Evolutionary conservation across 768 basidiomycete species (phyloP), one percentile per base, ranked within the genome.

Genomic region (Hericium coralloides): DNA sequence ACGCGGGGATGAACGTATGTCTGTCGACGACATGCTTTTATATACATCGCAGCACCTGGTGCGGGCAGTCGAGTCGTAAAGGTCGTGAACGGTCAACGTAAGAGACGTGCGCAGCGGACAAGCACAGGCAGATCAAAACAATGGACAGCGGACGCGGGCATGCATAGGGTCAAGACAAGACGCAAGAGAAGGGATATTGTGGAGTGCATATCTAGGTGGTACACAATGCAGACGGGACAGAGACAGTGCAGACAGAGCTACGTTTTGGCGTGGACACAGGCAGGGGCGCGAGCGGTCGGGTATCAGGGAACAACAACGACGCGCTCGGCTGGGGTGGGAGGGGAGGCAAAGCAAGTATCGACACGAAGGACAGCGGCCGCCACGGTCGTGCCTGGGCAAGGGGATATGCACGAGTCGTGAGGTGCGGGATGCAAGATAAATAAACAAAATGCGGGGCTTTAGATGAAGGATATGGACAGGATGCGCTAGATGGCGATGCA

Each of bases 171-270:
- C 69, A 67, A 72, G 68, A 65, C 63, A 56, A 22, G 57, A 60
- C 59, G n/a, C n/a, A n/a, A 55, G 59, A 53, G 58, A 58, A 67
- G 62, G 70, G 23, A 17, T 37, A 57, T 65, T 67, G 67, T 71
- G 67, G 71, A 69, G 70, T 70, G 80, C 79, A 82, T 84, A 77
- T 85, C 82, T 86, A 84, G 79, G 83, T 80, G 78, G 84, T 86
- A 85, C 84, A 61, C 45, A 55, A 56, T 61, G 55, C 38, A 51
- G 38, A 31, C 69, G 69, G 70, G 67, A 67, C 65, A n/a, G 55
- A 31, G 52, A 43, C 56, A 20, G 63, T 61, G 54, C 58, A 63
- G 59, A 58, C 52, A 43, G 62, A 59, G 65, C 64, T 63, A 43
- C 55, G 64, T 60, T 47, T 54, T 49, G 54, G 52, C 48, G 31